Base-by-base conservation (phyloP, 228 moss, liverwort and hornwort genomes). In the Sphagnum fallax region DNA sequence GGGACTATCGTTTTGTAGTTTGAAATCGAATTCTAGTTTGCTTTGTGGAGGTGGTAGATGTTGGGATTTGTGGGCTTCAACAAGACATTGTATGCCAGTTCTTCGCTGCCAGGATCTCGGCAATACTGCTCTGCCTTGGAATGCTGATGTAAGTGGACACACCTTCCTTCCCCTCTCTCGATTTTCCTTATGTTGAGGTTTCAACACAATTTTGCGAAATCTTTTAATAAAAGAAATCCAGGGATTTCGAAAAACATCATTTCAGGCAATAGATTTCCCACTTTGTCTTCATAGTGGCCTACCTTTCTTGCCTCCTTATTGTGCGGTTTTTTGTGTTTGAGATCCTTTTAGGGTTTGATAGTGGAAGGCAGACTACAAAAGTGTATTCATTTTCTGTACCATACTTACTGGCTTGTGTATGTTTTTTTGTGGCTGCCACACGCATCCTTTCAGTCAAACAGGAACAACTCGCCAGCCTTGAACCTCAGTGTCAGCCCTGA, bases 371-470 rank as follows among this genome's bases (percentile, higher is more conserved):
- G 9, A 55, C 55, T 55, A 55, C 55, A 8, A 8, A 12, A 55
- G 55, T 8, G 55, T 55, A 8, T 55, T 55, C 12, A 12, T 55
- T 12, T 55, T 12, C 55, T 55, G 55, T 12, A 55, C 8, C 55
- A 8, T 55, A 55, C 4, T 8, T 55, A 12, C 55, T 55, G 4
- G 8, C 55, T 55, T 55, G 9, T 55, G 55, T 55, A 55, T 8
- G 55, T 1, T 55, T 55, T 55, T 8, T 8, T 55, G 55, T 32
- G 12, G 55, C 55, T 55, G 55, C 12, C 12, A 55, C 32, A 32
- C 2, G 55, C 55, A 55, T 55, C 9, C 55, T 55, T 12, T 67
- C 82, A 88, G 88, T 72, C 85, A 16, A 71, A 75, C 74, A 80
- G 78, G 51, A 84, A 75, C 68, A 84, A 75, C 68, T 14, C 64